phyloP scores from a whole-genome alignment of 2,329 filamentous ascomycete genomes.

The Fusarium sp. region DNA sequence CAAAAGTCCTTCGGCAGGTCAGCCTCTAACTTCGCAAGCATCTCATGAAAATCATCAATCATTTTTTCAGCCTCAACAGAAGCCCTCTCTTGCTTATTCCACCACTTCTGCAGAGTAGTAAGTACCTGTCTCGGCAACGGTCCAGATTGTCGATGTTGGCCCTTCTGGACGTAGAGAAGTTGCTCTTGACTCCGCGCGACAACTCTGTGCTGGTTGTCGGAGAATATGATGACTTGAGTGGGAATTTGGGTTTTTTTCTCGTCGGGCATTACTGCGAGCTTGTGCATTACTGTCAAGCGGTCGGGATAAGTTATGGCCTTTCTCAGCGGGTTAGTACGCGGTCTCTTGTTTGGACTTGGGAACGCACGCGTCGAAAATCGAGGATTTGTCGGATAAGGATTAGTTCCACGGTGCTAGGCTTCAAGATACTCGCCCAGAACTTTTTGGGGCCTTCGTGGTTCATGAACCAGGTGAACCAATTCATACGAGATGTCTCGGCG shows the following conservation, averaged over 20 bases:
- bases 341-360: constrained; percentile 66
- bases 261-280: constrained; percentile 70
- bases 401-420: constrained; percentile 45
- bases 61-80: not conserved
- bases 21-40: not conserved
- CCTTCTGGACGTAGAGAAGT: no score
- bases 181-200: no score
- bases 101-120: not conserved
- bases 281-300: constrained; percentile 82
- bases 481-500: constrained; percentile 84
- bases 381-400: constrained; percentile 69
- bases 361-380: no score
- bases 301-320: constrained; percentile 90
- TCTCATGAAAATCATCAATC: not conserved
- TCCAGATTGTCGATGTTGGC: no score
- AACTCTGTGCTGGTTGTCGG: constrained; percentile 50
- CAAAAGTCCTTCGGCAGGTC: not conserved
- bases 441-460: no score
- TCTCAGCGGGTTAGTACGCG: constrained; percentile 72
- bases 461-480: constrained; percentile 69
- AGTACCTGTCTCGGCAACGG: not conserved
- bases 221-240: constrained; percentile 77
- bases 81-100: not conserved
- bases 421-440: no score
- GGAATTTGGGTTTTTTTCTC: constrained; percentile 65